These are phyloP conservation scores for Artemisia tridentata DNA, from an alignment of 129 eudicot genomes.

Conservation along the genomic window DNA sequence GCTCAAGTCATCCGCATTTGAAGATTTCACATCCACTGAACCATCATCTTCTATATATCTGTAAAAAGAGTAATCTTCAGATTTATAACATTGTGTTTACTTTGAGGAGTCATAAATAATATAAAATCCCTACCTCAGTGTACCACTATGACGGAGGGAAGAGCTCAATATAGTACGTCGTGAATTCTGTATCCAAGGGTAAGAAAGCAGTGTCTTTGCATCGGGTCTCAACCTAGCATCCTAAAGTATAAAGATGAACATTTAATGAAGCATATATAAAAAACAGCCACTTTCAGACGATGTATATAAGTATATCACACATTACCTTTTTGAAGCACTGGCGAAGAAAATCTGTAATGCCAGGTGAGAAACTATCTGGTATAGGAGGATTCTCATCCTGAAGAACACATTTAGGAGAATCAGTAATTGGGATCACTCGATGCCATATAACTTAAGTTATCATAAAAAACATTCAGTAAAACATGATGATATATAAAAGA, in stretches of 20 bases:
- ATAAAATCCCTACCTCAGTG: slow-evolving; percentile 50
- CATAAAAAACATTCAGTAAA: background rate
- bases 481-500: slow-evolving; percentile 4
- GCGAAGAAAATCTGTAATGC: slow-evolving; percentile 80
- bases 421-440: slow-evolving; percentile 9
- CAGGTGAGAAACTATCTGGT: slow-evolving; percentile 92
- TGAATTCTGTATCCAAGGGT: slow-evolving; percentile 96
- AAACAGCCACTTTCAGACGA: background rate
- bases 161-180: slow-evolving; percentile 82
- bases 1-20: slow-evolving; percentile 51
- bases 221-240: slow-evolving; percentile 98
- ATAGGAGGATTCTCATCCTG: slow-evolving; percentile 99
- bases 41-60: slow-evolving; percentile 76
- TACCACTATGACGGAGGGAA: slow-evolving; percentile 79
- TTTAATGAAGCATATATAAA: slow-evolving; percentile 24
- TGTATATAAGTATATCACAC: slow-evolving; percentile 6
- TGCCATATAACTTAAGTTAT: slow-evolving; percentile 10
- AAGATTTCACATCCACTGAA: slow-evolving; percentile 38
- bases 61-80: slow-evolving; percentile 37
- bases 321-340: slow-evolving; percentile 95
- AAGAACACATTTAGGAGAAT: slow-evolving; percentile 20
- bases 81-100: slow-evolving; percentile 2
- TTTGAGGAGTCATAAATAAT: background rate
- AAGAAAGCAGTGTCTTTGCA: slow-evolving; percentile 92
- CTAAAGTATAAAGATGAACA: slow-evolving; percentile 41